Evolutionary conservation across 208 protist genomes (phyloP).

Genomic region (Acanthamoeba sp.): DNA sequence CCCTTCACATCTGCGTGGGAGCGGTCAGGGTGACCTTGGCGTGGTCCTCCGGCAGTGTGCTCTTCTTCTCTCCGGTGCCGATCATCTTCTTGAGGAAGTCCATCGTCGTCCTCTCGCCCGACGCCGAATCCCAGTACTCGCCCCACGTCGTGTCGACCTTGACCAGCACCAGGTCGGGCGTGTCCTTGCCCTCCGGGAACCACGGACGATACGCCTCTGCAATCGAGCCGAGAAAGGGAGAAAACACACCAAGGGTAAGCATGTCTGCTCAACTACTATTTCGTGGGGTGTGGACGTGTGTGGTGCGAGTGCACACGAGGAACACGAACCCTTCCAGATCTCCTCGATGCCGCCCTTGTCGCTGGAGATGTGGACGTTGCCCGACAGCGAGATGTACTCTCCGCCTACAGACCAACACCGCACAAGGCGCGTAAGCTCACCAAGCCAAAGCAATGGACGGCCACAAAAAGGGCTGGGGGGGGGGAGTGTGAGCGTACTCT

Average conservation of each 20-base stretch:
- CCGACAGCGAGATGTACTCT: slow-evolving; percentile 42
- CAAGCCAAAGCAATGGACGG: neutral
- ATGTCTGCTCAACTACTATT: too few relatives aligned
- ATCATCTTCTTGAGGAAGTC: slow-evolving; percentile 41
- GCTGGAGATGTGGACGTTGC: slow-evolving; percentile 37
- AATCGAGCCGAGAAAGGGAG: too few relatives aligned
- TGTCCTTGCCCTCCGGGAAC: slow-evolving; percentile 56
- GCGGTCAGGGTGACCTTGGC: slow-evolving; percentile 43
- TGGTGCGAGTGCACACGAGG: neutral
- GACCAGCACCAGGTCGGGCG: slow-evolving; percentile 30
- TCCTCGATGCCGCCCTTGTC: slow-evolving; percentile 42
- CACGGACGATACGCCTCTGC: slow-evolving; percentile 33
- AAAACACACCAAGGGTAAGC: neutral
- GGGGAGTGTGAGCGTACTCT: neutral
- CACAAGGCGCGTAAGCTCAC: neutral
- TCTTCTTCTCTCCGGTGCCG: slow-evolving; percentile 9
- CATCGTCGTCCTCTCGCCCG: slow-evolving; percentile 52
- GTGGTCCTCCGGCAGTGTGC: neutral
- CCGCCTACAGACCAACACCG: too few relatives aligned
- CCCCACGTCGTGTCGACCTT: slow-evolving; percentile 56
- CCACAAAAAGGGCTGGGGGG: neutral
- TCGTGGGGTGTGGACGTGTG: neutral
- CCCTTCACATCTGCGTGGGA: slow-evolving; percentile 55
- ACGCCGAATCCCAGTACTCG: slow-evolving; percentile 39
- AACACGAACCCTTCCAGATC: neutral